Evolutionary conservation across 225 moss, liverwort and hornwort species (phyloP), one percentile per base, ranked within the genome.

Genomic region (Bryoerythrophyllum caledonicum): DNA sequence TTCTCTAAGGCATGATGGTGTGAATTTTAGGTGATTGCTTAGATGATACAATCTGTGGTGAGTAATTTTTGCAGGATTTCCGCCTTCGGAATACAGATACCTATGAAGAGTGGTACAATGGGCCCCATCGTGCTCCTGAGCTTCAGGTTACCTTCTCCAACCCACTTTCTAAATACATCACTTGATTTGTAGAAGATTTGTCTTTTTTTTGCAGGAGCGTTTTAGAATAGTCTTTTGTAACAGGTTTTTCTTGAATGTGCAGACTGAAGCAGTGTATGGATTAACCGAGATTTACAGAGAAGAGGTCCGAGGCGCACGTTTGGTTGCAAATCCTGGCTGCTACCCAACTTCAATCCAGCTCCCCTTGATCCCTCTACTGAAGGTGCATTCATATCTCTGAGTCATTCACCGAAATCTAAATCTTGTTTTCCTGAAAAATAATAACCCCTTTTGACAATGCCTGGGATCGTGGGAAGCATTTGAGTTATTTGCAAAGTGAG

Each of bases 21-120:
- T 43, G n/a, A 2, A 14, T 28, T 67, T 19, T 28, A 67, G 48
- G 70, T 14, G 23, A 30, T 40, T 64, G 82, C 58, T 5, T 20
- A 25, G 25, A n/a, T 74, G 41, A 77, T 78, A 12, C 27, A n/a
- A n/a, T 52, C 26, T 60, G 58, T 70, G 70, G 70, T 54, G 64
- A 74, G 53, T 74, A 60, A 41, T 65, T 82, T n/a, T 65, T 78
- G 78, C 84, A 93, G 85, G 94, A 94, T 80, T 94, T 94, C 70
- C 88, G 94, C 49, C 81, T 96, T 65, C 90, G 84, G 46, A 83
- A 91, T 38, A 83, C 85, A 38, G 79, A 85, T 15, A 72, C 83
- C 19, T 96, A 96, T 74, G 91, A 89, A 81, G 92, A 96, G 74
- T 94, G 96, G 96, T 96, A 96, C 77, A 90, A 94, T 69, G 91